Evolutionary conservation across 306 rosid genomes (phyloP), one percentile per base, ranked within the genome.

Genomic region (Acacia crassicarpa): DNA sequence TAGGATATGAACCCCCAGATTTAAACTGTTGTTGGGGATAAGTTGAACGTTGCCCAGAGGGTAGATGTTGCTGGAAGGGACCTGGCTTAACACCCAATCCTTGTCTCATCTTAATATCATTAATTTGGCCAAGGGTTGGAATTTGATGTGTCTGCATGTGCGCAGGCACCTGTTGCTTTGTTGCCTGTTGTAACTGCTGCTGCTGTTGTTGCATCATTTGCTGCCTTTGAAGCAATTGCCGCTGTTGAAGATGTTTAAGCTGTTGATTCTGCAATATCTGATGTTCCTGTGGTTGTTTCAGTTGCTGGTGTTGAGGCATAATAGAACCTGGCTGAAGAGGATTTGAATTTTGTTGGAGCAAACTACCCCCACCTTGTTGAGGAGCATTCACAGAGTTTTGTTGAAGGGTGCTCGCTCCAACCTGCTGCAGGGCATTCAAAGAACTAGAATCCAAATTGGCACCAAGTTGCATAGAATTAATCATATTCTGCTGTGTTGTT

Each of bases 1-100:
- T 88, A 70, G 91, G 86, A 85, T 78, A 95, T 68, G 89, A 63
- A 77, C 91, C 71, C 72, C 89, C 94, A 41, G 94, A 72, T 89
- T 95, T 95, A 83, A 89, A 72, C 84, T 83, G 97, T 43, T 82
- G 97, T 85, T 90, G 97, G 62, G 99, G 61, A 88, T 87, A 95
- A 40, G 88, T 58, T 27, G 97, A 70, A 54, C 94, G 97, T 83
- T 91, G 98, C 77, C 92, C 89, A 22, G 86, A 81, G 30, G 93
- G 67, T 75, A 74, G 87, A 79, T 91, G 97, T 82, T 88, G 97
- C 84, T 88, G 98, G 89, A 87, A 93, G 77, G 81, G 84, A 78
- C 93, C 97, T 27, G 91, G 80, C 89, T 93, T 93, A 56, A 81
- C 89, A 85, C 85, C 90, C 84, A 90, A 48, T 76, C 89, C 93